Conservation (phyloP, 2,329 filamentous ascomycete species). For the Colletotrichum phormii region DNA sequence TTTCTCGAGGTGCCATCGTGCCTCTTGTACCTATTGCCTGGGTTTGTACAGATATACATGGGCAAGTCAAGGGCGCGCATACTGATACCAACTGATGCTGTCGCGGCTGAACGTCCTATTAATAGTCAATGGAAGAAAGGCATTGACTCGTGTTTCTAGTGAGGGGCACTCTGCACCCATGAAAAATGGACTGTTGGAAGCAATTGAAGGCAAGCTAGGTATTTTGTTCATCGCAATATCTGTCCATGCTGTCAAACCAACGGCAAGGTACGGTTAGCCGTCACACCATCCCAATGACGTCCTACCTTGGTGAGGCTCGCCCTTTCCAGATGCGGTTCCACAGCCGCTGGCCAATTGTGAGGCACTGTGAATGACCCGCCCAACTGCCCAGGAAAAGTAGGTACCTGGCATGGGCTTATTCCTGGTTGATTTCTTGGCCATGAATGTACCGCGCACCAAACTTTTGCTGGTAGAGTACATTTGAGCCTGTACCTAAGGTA, state of each 20-base stretch:
- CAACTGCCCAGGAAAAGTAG: neutral
- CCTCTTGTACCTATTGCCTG: neutral
- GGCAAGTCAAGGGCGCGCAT: too few relatives aligned
- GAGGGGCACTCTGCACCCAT: neutral
- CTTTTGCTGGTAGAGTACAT: constrained; percentile 3
- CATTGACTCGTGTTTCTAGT: neutral
- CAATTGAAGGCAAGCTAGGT: neutral
- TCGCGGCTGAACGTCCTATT: neutral
- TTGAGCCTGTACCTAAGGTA: neutral
- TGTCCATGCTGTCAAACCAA: neutral
- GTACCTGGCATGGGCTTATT: neutral
- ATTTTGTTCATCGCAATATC: neutral
- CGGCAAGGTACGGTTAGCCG: neutral
- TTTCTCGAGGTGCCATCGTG: neutral
- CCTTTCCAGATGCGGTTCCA: constrained; percentile 14
- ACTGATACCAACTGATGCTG: neutral
- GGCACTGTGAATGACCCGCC: constrained; percentile 16
- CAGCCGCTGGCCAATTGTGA: neutral
- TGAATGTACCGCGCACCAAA: constrained; percentile 1
- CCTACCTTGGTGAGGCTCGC: neutral
- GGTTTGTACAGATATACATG: neutral
- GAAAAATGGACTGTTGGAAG: neutral
- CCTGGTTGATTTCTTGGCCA: neutral
- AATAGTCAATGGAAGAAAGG: neutral
- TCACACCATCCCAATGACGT: constrained; percentile 20